Conservation (phyloP, 345 rosid genomes). For the Nephelium lappaceum region DNA sequence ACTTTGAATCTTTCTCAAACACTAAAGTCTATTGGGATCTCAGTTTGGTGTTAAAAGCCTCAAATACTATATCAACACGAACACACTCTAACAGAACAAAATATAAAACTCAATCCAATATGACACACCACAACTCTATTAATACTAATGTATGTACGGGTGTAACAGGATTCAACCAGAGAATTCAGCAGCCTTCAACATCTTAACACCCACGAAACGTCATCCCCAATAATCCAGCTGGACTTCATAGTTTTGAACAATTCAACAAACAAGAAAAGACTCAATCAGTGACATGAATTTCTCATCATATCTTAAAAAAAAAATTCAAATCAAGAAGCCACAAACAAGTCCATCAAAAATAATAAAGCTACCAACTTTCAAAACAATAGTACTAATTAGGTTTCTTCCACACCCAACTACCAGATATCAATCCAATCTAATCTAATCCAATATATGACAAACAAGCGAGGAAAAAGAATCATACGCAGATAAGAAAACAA, state of each 20-base stretch:
- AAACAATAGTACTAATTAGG: neutral
- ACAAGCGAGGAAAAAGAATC: neutral
- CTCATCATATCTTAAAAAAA: neutral
- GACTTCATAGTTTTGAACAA: neutral
- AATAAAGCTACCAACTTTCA: neutral
- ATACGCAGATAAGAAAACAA: conserved; percentile 3
- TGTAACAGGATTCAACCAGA: neutral
- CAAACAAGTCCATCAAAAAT: neutral
- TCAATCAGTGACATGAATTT: conserved; percentile 4
- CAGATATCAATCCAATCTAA: neutral
- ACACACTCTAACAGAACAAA: neutral
- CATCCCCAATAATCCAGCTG: conserved; percentile 30
- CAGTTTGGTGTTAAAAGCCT: neutral
- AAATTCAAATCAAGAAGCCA: conserved; percentile 4
- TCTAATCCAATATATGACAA: neutral
- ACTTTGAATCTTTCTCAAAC: neutral
- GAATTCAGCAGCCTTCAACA: neutral
- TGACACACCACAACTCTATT: neutral
- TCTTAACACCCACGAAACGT: conserved; percentile 19
- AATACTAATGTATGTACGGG: neutral
- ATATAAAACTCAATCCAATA: neutral
- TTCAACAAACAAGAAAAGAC: neutral
- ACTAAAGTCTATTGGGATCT: conserved; percentile 1
- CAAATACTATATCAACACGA: neutral
- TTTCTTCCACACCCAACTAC: neutral